Evolutionary conservation across 192 early-diverging fungal species (phyloP).

Genomic region (Umbelopsis sp.): DNA sequence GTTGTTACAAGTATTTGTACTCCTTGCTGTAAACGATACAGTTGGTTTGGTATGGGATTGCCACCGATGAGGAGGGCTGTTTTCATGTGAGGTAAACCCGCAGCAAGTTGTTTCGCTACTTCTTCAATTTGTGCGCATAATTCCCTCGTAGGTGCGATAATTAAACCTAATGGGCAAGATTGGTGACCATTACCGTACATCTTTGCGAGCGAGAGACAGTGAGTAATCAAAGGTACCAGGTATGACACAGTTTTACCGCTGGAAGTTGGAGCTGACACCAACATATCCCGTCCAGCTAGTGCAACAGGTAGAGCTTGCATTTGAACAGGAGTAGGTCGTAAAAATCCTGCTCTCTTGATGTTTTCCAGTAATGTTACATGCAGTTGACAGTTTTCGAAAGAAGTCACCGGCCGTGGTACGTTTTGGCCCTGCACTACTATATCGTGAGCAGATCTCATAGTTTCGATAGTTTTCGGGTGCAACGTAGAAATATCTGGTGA

Average conservation of each 20-base stretch:
- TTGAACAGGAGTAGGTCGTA: conserved; percentile 64
- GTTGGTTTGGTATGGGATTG: conserved; percentile 52
- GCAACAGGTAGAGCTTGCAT: conserved; percentile 61
- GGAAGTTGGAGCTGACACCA: conserved; percentile 49
- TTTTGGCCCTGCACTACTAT: conserved; percentile 44
- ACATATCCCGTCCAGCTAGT: conserved; percentile 50
- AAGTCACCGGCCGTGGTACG: conserved; percentile 43
- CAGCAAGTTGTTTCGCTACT: conserved; percentile 38
- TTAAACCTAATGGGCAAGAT: conserved; percentile 45
- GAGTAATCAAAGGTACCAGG: conserved; percentile 48
- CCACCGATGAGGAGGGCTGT: conserved; percentile 60
- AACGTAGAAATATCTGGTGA: conserved; percentile 15
- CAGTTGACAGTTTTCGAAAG: conserved; percentile 46
- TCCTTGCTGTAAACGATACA: conserved; percentile 53
- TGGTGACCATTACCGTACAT: conserved; percentile 20
- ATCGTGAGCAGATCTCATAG: conserved; percentile 37
- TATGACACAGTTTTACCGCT: conserved; percentile 56
- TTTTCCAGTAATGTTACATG: conserved; percentile 42
- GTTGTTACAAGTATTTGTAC: conserved; percentile 59
- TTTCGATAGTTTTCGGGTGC: conserved; percentile 6
- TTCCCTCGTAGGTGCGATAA: conserved; percentile 55
- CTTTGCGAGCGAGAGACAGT: conserved; percentile 32
- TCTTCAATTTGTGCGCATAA: conserved; percentile 52
- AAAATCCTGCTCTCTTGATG: conserved; percentile 30
- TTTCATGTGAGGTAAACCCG: conserved; percentile 48